Evolutionary conservation across 2,329 filamentous ascomycete species (phyloP), one percentile per base, ranked within the genome.

Genomic region (Venturia aucupariae): DNA sequence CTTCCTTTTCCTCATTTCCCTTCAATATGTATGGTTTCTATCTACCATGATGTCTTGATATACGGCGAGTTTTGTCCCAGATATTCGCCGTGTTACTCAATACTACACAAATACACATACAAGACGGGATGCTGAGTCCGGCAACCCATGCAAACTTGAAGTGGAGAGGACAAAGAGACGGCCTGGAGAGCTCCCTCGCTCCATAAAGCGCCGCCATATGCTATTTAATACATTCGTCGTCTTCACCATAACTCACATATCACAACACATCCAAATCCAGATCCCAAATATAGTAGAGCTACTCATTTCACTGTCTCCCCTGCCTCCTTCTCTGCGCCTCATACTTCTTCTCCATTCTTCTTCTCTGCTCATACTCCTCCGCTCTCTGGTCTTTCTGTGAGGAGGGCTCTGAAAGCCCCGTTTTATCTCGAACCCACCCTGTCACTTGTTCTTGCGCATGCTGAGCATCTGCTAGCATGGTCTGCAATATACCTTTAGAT

Each of bases 311-410:
- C n/a, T 41, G 4, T 27, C 42, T 54, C 3, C 27, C 42, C 51
- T 65, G 57, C 38, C 27, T 32, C 63, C 42, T 42, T 38, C 46
- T 46, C 64, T 60, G 55, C 46, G 62, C 61, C 64, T 68, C 67
- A 32, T 65, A 66, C 27, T 57, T 44, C 55, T 61, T 54, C 27
- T 64, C 66, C 39, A 17, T 39, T 10, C 55, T 44, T 54, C 41
- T 67, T 30, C 55, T 42, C 4, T 19, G 15, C 60, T 57, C 44
- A 6, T 64, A 57, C 24, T 59, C 63, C 8, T 51, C 30, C 19
- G n/a, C 17, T n/a, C 19, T 62, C 35, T 60, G 44, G 17, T 64
- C 27, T 42, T 19, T 41, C 57, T 10, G 19, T 39, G 19, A 15
- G 8, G 24, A 11, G 7, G 24, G 30, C n/a, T n/a, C 3, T 44